These are phyloP conservation scores for Colletotrichum incanum DNA, from an alignment of 2,329 filamentous ascomycete genomes.

Conservation along the genomic window DNA sequence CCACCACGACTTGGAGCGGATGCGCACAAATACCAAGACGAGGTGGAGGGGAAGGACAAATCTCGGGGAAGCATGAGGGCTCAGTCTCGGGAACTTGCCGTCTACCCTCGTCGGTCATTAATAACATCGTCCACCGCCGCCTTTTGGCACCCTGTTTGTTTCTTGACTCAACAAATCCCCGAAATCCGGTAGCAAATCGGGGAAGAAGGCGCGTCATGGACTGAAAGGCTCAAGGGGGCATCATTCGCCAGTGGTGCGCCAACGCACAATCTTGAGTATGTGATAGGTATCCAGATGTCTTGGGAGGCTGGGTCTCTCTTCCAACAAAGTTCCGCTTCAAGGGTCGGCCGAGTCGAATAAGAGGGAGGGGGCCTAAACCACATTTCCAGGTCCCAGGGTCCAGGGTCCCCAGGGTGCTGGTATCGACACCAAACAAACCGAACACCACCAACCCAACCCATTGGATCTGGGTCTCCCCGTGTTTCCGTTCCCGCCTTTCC, in stretches of 20 bases:
- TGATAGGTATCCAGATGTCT: neutral
- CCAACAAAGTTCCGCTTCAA: neutral
- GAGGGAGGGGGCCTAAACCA: slow-evolving; percentile 12
- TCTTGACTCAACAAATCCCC: slow-evolving; percentile 11
- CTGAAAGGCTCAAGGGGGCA: slow-evolving; percentile 1
- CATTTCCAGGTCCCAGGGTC: slow-evolving; percentile 35
- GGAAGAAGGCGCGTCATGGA: slow-evolving; percentile 30
- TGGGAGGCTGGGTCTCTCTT: neutral
- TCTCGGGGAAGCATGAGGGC: neutral
- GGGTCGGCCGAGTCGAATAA: neutral
- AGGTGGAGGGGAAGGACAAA: no score
- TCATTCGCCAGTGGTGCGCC: slow-evolving; percentile 16
- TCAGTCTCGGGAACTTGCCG: neutral
- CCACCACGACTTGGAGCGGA: slow-evolving; percentile 1
- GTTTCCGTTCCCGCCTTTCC: slow-evolving; percentile 41
- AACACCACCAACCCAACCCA: slow-evolving; percentile 32
- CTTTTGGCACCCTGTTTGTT: slow-evolving; percentile 7
- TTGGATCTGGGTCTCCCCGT: slow-evolving; percentile 38
- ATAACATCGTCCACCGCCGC: neutral
- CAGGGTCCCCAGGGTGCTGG: slow-evolving; percentile 26
- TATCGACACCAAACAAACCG: slow-evolving; percentile 27
- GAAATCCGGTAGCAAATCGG: slow-evolving; percentile 36
- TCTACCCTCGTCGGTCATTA: neutral
- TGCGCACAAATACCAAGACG: slow-evolving; percentile 5
- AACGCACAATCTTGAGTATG: slow-evolving; percentile 12